Percentiles rank a stretch among this genome's conserved stretches.
Conservation (phyloP, 768 basidiomycete genomes). For the Piloderma croceum region DNA sequence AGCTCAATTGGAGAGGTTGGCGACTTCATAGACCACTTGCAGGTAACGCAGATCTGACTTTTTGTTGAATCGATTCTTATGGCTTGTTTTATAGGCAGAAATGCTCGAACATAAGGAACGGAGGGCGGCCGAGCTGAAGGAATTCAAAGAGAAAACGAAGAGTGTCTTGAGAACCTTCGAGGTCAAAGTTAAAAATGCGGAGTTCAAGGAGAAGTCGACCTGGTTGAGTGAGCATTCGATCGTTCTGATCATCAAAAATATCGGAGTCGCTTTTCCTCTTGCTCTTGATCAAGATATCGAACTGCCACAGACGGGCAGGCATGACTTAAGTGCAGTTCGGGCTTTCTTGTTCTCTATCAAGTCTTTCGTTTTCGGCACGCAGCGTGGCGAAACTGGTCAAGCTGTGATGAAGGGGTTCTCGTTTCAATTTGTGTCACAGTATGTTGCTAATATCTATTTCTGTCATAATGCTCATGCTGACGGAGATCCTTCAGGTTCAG, state of each 20-base stretch:
- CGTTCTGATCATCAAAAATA: constrained; percentile 50
- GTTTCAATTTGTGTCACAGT: constrained; percentile 83
- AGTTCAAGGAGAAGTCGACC: constrained; percentile 22
- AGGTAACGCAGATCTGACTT: constrained; percentile 38
- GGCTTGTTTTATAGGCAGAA: constrained; percentile 52
- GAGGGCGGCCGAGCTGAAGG: constrained; percentile 69
- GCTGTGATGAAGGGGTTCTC: constrained; percentile 67
- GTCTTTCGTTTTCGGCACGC: constrained; percentile 64
- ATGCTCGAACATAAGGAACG: constrained; percentile 67
- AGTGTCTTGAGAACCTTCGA: constrained; percentile 73
- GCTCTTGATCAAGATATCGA: constrained; percentile 55
- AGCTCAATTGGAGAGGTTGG: constrained; percentile 88
- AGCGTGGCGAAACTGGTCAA: constrained; percentile 74
- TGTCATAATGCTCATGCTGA: constrained; percentile 3
- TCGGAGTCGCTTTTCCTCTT: constrained; percentile 91
- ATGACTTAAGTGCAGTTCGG: constrained; percentile 45
- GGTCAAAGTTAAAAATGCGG: constrained; percentile 33
- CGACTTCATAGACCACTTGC: constrained; percentile 82
- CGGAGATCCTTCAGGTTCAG: constrained; percentile 55
- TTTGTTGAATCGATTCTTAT: constrained; percentile 2
- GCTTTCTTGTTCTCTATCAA: constrained; percentile 86
- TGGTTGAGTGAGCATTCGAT: constrained; percentile 57
- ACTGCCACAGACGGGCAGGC: constrained; percentile 34
- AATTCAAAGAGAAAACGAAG: constrained; percentile 78
- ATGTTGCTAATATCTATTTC: constrained; percentile 19